These are phyloP conservation scores for Citrullus colocynthis DNA, from an alignment of 306 rosid genomes.

Conservation along the genomic window DNA sequence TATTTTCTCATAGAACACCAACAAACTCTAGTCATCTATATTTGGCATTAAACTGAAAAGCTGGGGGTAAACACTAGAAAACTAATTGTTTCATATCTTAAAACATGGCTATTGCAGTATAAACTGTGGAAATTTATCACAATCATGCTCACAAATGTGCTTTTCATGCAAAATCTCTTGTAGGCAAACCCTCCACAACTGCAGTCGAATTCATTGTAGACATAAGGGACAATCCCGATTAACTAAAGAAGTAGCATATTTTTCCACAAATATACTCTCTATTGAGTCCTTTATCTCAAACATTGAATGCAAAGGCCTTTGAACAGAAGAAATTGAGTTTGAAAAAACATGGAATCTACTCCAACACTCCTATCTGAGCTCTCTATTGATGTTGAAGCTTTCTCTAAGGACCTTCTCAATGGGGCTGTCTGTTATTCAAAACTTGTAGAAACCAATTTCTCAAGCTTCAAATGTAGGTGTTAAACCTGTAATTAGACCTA, in stretches of 20 bases:
- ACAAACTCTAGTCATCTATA: neutral
- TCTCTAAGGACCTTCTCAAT: slow-evolving; percentile 15
- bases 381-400: slow-evolving; percentile 42
- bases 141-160: neutral
- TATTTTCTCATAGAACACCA: neutral
- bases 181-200: slow-evolving; percentile 99
- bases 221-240: slow-evolving; percentile 71
- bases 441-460: slow-evolving; percentile 16
- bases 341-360: slow-evolving; percentile 86
- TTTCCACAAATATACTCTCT: slow-evolving; percentile 87
- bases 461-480: slow-evolving; percentile 3
- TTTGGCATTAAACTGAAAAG: neutral
- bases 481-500: slow-evolving; percentile 19
- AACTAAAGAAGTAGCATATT: slow-evolving; percentile 76
- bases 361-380: slow-evolving; percentile 72
- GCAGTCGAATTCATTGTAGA: slow-evolving; percentile 80
- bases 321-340: slow-evolving; percentile 80
- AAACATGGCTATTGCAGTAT: neutral
- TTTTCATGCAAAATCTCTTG: slow-evolving; percentile 18
- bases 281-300: slow-evolving; percentile 83
- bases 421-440: slow-evolving; percentile 27
- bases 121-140: neutral
- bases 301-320: slow-evolving; percentile 75
- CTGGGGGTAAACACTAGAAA: neutral
- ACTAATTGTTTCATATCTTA: neutral